Percentiles rank a stretch among this genome's conserved stretches.
These are phyloP conservation scores for Chamaecyparis obtusa DNA, from an alignment of 75 land plant species.

Conservation along the genomic window DNA sequence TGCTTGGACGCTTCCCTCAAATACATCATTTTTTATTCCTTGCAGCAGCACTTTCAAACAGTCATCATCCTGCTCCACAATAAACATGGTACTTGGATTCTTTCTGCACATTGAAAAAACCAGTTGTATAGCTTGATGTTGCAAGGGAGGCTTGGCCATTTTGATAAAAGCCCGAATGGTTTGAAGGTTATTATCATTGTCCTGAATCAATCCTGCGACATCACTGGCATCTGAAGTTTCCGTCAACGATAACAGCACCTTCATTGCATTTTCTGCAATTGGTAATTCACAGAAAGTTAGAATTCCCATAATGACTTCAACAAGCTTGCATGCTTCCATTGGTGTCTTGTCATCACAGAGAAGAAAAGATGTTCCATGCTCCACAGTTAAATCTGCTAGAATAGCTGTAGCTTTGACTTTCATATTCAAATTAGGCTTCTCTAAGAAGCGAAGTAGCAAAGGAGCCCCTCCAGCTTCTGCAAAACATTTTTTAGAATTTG, in stretches of 20 bases:
- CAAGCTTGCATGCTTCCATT: constrained; percentile 10
- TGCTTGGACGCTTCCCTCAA: constrained; percentile 13
- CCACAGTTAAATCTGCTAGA: constrained; percentile 18
- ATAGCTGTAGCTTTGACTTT: constrained; percentile 17
- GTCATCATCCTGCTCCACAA: not conserved
- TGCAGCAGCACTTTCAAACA: not conserved
- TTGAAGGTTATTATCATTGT: constrained; percentile 4
- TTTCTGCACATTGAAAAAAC: not conserved
- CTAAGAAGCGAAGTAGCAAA: constrained; percentile 10
- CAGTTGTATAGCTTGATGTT: not conserved
- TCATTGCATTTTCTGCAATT: not conserved
- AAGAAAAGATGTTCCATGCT: constrained; percentile 6
- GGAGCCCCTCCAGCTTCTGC: constrained; percentile 24
- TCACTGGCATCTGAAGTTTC: constrained; percentile 1
- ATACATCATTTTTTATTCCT: constrained; percentile 1
- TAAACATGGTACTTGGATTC: not conserved
- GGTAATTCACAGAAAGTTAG: not conserved
- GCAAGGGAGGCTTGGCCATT: not conserved
- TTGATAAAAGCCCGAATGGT: constrained; percentile 7
- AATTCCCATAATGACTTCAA: constrained; percentile 8
- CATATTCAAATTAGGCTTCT: not conserved
- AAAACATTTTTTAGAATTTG: constrained; percentile 16
- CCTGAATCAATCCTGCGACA: not conserved
- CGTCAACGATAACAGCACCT: not conserved
- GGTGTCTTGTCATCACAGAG: constrained; percentile 2